These are phyloP conservation scores for Cnidoscolus chayamansa DNA, from an alignment of 441 rosid species.

Conservation along the genomic window DNA sequence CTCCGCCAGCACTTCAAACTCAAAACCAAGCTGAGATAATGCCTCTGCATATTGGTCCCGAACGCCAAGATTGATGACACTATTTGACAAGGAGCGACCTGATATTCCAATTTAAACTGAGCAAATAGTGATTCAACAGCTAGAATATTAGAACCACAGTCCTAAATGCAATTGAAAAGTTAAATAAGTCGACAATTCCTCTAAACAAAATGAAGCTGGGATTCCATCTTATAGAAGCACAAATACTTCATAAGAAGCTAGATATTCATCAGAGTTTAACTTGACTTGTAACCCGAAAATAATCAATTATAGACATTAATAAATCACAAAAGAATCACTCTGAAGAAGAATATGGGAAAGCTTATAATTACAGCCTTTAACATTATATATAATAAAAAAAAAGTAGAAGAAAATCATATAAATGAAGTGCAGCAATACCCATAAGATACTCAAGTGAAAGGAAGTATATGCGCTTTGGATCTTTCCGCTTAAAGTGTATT, in stretches of 20 bases:
- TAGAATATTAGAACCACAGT: background rate
- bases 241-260: background rate
- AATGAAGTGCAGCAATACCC: conserved; percentile 30
- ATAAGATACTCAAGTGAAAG: conserved; percentile 57
- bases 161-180: background rate
- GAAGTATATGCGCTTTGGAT: conserved; percentile 51
- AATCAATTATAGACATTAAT: background rate
- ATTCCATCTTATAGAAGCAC: background rate
- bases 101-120: conserved; percentile 18
- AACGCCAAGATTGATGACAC: conserved; percentile 50
- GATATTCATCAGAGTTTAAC: too few species aligned
- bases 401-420: background rate
- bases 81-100: conserved; percentile 55
- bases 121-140: conserved; percentile 12
- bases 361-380: background rate
- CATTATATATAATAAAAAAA: background rate
- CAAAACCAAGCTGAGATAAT: conserved; percentile 51
- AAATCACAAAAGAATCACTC: background rate
- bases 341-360: background rate
- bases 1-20: conserved; percentile 53
- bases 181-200: background rate
- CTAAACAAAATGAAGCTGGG: background rate
- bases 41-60: conserved; percentile 48
- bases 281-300: background rate
- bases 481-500: conserved; percentile 41